A percentile compares a stretch with the other conserved stretches of the same genome.
These are phyloP conservation scores for Didymellaceae sp. DNA, from an alignment of 2,329 filamentous ascomycete species.

Conservation along the genomic window DNA sequence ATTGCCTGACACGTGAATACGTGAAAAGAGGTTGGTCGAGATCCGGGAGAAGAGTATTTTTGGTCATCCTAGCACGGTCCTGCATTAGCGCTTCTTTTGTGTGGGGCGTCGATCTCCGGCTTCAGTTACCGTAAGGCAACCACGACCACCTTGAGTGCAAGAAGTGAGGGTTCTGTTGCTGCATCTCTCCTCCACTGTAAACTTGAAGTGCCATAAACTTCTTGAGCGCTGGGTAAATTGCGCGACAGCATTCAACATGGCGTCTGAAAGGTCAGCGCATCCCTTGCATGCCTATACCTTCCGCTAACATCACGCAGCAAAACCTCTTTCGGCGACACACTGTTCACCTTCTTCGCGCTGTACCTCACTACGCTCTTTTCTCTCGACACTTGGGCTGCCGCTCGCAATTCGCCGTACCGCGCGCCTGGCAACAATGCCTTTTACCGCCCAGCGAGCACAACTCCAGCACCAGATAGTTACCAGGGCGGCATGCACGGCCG, in stretches of 20 bases:
- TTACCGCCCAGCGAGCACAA: constrained; percentile 30
- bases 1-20: constrained; percentile 12
- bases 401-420: constrained; percentile 42
- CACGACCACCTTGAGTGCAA: constrained; percentile 6
- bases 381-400: constrained; percentile 46
- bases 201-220: no score
- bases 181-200: no score
- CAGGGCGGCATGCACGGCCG: constrained; percentile 42
- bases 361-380: constrained; percentile 51
- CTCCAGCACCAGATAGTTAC: constrained; percentile 34
- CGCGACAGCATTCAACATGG: background rate
- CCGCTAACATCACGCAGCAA: constrained; percentile 14
- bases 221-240: no score
- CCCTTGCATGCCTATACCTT: background rate
- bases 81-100: constrained; percentile 14
- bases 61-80: constrained; percentile 18
- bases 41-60: constrained; percentile 12
- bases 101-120: constrained; percentile 8
- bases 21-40: constrained; percentile 19
- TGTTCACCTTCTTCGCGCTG: constrained; percentile 46
- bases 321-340: constrained; percentile 20
- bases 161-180: no score
- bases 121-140: constrained; percentile 10
- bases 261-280: constrained; percentile 6
- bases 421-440: constrained; percentile 28